phyloP scores from a whole-genome alignment of 2,329 filamentous ascomycete genomes.

The Colletotrichum cereale region DNA sequence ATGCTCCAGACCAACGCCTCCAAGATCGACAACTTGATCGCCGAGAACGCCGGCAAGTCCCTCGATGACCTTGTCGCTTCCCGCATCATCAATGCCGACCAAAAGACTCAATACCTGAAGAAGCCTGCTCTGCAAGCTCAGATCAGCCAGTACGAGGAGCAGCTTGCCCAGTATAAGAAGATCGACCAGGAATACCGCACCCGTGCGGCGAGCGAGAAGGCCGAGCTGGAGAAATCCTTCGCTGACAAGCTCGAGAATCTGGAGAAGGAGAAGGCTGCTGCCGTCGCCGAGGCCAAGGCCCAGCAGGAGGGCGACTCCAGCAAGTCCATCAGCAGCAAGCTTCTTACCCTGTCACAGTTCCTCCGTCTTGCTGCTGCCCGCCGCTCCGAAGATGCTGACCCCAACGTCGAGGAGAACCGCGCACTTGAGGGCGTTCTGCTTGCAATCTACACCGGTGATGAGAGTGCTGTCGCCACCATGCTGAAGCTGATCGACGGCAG shows the following conservation, averaged over 20 bases:
- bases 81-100: conserved; percentile 84
- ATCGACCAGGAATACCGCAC: conserved; percentile 78
- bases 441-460: conserved; percentile 83
- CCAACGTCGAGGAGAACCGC: conserved; percentile 77
- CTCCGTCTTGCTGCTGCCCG: conserved; percentile 83
- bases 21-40: conserved; percentile 78
- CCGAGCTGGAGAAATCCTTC: conserved; percentile 70
- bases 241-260: conserved; percentile 63
- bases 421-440: conserved; percentile 85
- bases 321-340: conserved; percentile 71
- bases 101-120: conserved; percentile 82
- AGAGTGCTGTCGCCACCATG: conserved; percentile 79
- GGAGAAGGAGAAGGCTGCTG: conserved; percentile 67
- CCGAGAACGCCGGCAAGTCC: conserved; percentile 76
- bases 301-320: conserved; percentile 64
- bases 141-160: conserved; percentile 78
- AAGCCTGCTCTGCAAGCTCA: conserved; percentile 79
- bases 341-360: conserved; percentile 83
- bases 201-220: conserved; percentile 69
- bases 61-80: conserved; percentile 79
- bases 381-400: conserved; percentile 76
- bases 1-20: conserved; percentile 71
- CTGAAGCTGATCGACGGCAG: conserved; percentile 81
- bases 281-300: conserved; percentile 65
- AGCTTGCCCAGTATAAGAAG: conserved; percentile 80